phyloP scores from a whole-genome alignment of 176 grass and related monocot species.

The Pharus latifolius region DNA sequence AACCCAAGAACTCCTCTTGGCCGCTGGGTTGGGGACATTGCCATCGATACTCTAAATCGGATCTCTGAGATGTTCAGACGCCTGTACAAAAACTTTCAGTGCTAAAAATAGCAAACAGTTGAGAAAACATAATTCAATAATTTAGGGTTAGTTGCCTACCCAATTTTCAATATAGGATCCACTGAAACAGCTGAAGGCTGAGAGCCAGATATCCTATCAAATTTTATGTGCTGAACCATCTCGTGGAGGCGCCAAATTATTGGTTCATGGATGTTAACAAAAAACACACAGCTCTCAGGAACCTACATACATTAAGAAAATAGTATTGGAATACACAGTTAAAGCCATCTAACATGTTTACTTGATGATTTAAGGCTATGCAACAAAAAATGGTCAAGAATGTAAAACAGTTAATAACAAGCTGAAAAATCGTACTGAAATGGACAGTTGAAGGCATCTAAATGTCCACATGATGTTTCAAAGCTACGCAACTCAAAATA shows the following conservation, averaged over 20 bases:
- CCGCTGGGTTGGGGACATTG: slow-evolving; percentile 90
- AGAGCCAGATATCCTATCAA: slow-evolving; percentile 53
- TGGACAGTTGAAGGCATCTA: neutral
- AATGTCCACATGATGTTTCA: slow-evolving; percentile 9
- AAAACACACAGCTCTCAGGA: slow-evolving; percentile 74
- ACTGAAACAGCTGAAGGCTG: slow-evolving; percentile 80
- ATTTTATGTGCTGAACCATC: slow-evolving; percentile 86
- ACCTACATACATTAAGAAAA: slow-evolving; percentile 40
- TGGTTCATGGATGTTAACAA: slow-evolving; percentile 89
- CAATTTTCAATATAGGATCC: slow-evolving; percentile 92
- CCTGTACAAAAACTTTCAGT: slow-evolving; percentile 31
- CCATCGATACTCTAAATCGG: slow-evolving; percentile 92
- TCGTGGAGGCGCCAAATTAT: slow-evolving; percentile 95
- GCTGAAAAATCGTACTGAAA: neutral
- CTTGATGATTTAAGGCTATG: neutral
- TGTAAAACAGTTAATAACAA: slow-evolving; percentile 7
- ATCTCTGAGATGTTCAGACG: slow-evolving; percentile 91
- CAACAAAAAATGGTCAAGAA: neutral
- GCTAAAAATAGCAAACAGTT: neutral
- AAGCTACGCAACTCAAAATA: neutral
- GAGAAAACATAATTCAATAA: neutral
- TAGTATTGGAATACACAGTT: neutral
- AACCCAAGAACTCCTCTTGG: slow-evolving; percentile 98
- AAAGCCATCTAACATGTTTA: neutral
- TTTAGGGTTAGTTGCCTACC: slow-evolving; percentile 28